phyloP scores from a whole-genome alignment of 106 monocot genomes.

The Xerophyta viscosa region DNA sequence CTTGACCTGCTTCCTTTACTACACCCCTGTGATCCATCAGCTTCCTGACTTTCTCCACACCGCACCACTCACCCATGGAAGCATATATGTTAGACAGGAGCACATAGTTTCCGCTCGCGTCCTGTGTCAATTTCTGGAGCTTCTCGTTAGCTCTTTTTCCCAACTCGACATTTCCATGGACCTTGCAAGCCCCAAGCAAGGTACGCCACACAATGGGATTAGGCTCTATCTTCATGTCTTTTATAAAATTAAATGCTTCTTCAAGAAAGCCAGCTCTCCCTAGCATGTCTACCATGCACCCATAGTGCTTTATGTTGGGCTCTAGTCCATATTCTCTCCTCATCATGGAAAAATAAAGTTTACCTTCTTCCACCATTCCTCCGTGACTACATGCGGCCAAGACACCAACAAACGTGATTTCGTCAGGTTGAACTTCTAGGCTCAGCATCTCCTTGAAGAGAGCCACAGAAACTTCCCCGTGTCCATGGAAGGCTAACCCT shows the following conservation, averaged over 20 bases:
- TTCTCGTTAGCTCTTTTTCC: constrained; percentile 32
- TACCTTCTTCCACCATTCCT: constrained; percentile 51
- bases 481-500: constrained; percentile 61
- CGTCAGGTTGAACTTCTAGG: constrained; percentile 33
- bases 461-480: constrained; percentile 18
- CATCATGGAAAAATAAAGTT: constrained; percentile 44
- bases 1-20: constrained; percentile 51
- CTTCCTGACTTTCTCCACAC: constrained; percentile 42
- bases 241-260: constrained; percentile 42
- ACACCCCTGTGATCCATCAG: constrained; percentile 60
- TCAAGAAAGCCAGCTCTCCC: constrained; percentile 50
- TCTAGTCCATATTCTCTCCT: constrained; percentile 28
- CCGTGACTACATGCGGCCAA: constrained; percentile 60
- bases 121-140: constrained; percentile 34
- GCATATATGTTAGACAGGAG: constrained; percentile 69
- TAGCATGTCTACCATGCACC: constrained; percentile 82
- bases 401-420: constrained; percentile 63
- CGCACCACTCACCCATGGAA: constrained; percentile 50
- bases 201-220: constrained; percentile 58
- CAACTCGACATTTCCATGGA: constrained; percentile 47
- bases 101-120: constrained; percentile 56
- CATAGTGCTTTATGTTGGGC: constrained; percentile 66
- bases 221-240: constrained; percentile 35
- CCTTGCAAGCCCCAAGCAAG: constrained; percentile 61
- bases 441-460: constrained; percentile 43